Base-by-base conservation (phyloP, 2,329 filamentous ascomycete genomes). In the Cladophialophora exuberans region DNA sequence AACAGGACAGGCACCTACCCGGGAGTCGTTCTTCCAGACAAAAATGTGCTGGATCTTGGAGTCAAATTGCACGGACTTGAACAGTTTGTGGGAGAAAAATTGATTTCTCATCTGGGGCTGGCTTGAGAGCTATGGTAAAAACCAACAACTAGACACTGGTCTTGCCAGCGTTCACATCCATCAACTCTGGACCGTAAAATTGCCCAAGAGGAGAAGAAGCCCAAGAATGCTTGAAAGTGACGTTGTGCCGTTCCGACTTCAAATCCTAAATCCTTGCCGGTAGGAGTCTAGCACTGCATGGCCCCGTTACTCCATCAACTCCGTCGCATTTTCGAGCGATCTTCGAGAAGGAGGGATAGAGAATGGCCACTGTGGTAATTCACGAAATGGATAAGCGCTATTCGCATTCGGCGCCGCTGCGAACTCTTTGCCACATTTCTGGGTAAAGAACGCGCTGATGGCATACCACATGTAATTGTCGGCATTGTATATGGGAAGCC, bases 1-100 rank as follows among this genome's bases (percentile, higher is more conserved):
- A 65, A 65, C 53, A 54, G 46, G 26, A 57, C 57, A 10, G 61
- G 61, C 5, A 65, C 62, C 22, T 65, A 65, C 45, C 52, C 49
- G 11, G 56, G 55, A 2, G 54, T 57, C 11, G 26, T 50, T 31
- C 35, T 64, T 13, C 63, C 63, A 4, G 60, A 62, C 52, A 22
- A 52, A 15, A 56, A 62, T 17, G 56, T 65, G 17, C 28, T 64
- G 18, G 60, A 38, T 22, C 56, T 65, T 6, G 63, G 63, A 1
- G 62, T 65, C 5, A 49, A 61, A 33, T 31, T 64, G 39, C 63
- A 65, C 44, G 39, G 28, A 13, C 18, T 58, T 5, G 63, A 65
- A 45, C 52, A 65, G 28, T 65, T 60, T 44, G 43, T 63, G 4
- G 44, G 49, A 26, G 63, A 57, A 28, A 41, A 44, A 17, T 39